Conservation (phyloP, 176 grass and related monocot genomes). For the Eragrostis nindensis region DNA sequence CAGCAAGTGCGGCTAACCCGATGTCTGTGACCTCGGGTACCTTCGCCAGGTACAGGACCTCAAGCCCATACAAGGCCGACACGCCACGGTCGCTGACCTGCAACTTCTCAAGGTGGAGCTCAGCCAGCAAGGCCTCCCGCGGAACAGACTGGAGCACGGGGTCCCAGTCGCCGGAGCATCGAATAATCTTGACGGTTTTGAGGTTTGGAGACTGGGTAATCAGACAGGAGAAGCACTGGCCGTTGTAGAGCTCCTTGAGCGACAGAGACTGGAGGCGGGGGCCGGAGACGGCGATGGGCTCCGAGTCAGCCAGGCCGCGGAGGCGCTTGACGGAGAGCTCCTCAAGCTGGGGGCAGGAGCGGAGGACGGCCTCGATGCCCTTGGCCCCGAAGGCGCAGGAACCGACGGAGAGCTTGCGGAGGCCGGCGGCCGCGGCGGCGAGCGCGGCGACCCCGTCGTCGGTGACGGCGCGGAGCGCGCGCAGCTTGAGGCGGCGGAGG, state of each 20-base stretch:
- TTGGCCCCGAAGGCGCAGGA: slow-evolving; percentile 62
- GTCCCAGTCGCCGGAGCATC: slow-evolving; percentile 89
- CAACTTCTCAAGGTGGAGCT: slow-evolving; percentile 95
- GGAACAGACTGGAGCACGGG: slow-evolving; percentile 58
- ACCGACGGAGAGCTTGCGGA: slow-evolving; percentile 77
- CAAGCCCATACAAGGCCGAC: slow-evolving; percentile 49
- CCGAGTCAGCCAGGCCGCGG: slow-evolving; percentile 54
- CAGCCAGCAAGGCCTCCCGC: slow-evolving; percentile 46
- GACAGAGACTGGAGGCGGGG: slow-evolving; percentile 59
- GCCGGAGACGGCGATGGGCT: slow-evolving; percentile 35
- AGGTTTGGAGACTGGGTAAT: slow-evolving; percentile 68
- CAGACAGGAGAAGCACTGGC: slow-evolving; percentile 74
- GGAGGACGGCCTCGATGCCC: slow-evolving; percentile 56
- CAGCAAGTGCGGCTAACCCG: slow-evolving; percentile 57
- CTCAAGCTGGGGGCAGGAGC: slow-evolving; percentile 63
- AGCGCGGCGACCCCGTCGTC: slow-evolving; percentile 63
- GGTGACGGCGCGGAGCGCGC: slow-evolving; percentile 59
- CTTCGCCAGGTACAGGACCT: slow-evolving; percentile 82
- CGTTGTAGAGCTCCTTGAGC: slow-evolving; percentile 95
- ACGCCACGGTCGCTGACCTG: slow-evolving; percentile 92
- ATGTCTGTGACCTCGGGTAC: slow-evolving; percentile 77
- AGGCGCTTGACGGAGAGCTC: slow-evolving; percentile 83
- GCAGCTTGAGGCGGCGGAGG: slow-evolving; percentile 70
- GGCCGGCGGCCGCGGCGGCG: slow-evolving; percentile 37
- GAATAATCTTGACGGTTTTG: slow-evolving; percentile 68